These are phyloP conservation scores for Rhodamnia rubescens DNA, from an alignment of 345 rosid genomes.

Conservation along the genomic window DNA sequence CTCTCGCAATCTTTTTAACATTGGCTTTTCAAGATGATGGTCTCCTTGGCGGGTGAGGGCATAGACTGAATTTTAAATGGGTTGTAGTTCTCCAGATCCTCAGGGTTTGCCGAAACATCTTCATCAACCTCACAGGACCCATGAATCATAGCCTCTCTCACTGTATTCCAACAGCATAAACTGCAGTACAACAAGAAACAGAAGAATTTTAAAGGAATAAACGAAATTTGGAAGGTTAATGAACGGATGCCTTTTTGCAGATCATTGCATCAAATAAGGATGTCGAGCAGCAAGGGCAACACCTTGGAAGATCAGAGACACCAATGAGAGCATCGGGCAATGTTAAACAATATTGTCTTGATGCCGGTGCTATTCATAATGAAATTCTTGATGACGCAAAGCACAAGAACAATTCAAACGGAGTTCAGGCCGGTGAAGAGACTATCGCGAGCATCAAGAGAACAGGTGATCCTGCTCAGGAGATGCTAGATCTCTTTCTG, in stretches of 20 bases:
- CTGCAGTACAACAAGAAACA: background rate
- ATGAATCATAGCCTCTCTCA: background rate
- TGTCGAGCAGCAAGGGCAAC: background rate
- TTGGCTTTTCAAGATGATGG: background rate
- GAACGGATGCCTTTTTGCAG: slow-evolving; percentile 17
- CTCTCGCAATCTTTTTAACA: background rate
- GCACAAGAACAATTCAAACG: background rate
- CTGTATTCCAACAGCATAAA: background rate
- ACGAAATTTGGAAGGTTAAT: background rate
- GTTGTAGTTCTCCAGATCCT: background rate
- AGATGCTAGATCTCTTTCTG: slow-evolving; percentile 46
- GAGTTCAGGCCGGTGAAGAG: background rate
- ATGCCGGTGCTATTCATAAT: background rate
- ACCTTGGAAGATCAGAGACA: slow-evolving; percentile 1
- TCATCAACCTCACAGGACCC: background rate
- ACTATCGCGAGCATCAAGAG: background rate
- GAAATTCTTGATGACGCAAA: background rate
- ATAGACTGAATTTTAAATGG: background rate
- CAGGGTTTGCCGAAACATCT: background rate
- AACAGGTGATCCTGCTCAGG: slow-evolving; percentile 37
- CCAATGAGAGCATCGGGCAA: background rate
- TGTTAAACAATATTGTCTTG: slow-evolving; percentile 2
- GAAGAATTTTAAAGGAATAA: background rate
- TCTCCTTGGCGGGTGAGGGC: background rate
- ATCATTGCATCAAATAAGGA: slow-evolving; percentile 18